Conservation (phyloP, 2,329 filamentous ascomycete species). For the Saccharata proteae region DNA sequence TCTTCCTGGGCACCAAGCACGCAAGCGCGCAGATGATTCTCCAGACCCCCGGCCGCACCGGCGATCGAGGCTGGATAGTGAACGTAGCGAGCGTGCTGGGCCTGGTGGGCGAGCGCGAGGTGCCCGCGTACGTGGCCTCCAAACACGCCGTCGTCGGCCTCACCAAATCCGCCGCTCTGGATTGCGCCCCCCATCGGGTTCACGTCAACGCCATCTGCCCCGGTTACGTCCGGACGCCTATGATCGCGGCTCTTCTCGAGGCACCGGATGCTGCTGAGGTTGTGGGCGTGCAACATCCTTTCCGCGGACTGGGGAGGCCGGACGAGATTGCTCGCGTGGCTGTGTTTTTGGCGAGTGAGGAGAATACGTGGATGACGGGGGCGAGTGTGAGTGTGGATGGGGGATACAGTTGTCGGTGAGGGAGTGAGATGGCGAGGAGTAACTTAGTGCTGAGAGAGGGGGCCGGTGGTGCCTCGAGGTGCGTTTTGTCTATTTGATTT, state of each 20-base stretch:
- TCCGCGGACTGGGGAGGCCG: constrained; percentile 18
- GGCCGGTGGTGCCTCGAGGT: too few relatives aligned
- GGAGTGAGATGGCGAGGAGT: too few relatives aligned
- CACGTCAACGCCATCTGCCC: constrained; percentile 44
- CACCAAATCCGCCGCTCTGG: constrained; percentile 36
- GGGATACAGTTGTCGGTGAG: constrained; percentile 26
- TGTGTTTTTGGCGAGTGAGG: constrained; percentile 35
- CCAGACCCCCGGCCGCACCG: constrained; percentile 15
- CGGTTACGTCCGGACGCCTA: constrained; percentile 28
- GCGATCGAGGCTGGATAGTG: constrained; percentile 39
- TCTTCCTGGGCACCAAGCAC: constrained; percentile 23
- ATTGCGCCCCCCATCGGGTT: constrained; percentile 37
- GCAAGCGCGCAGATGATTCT: constrained; percentile 20
- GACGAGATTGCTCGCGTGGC: constrained; percentile 26
- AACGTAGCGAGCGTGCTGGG: constrained; percentile 43
- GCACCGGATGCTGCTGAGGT: constrained; percentile 3
- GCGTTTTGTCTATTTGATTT: too few relatives aligned
- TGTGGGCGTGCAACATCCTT: constrained; percentile 19
- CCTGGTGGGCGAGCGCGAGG: constrained; percentile 14
- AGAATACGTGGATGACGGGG: constrained; percentile 32
- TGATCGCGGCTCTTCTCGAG: constrained; percentile 14
- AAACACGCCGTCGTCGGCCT: constrained; percentile 41
- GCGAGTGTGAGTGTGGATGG: constrained; percentile 29
- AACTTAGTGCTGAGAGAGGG: too few relatives aligned
- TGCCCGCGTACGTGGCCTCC: constrained; percentile 19